phyloP scores from a whole-genome alignment of 2,329 filamentous ascomycete genomes.

The Aspergillus fischeri region DNA sequence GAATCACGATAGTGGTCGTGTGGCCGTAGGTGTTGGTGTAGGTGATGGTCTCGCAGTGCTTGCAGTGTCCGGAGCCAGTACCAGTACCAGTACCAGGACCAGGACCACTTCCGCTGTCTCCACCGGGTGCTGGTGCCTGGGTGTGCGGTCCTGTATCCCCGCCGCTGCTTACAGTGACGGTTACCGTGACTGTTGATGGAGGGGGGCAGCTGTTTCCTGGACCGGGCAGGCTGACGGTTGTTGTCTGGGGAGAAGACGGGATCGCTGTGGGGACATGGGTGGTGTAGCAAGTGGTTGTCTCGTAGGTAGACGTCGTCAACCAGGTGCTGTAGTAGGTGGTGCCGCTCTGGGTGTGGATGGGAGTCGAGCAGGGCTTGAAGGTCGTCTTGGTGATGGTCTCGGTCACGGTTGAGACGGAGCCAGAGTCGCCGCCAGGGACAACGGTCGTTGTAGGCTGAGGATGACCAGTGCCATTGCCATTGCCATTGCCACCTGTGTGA shows the following conservation, averaged over 20 bases:
- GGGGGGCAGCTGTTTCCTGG: constrained; percentile 2
- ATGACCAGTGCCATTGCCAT: not conserved
- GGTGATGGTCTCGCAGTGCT: constrained; percentile 24
- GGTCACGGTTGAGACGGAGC: constrained; percentile 17
- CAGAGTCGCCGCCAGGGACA: not conserved
- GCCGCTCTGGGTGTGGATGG: constrained; percentile 21
- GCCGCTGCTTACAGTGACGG: constrained; percentile 6
- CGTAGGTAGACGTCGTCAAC: constrained; percentile 25
- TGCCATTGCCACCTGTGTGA: not conserved
- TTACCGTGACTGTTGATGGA: constrained; percentile 14
- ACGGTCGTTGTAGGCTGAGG: no score
- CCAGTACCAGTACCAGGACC: no score
- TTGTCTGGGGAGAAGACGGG: constrained; percentile 1
- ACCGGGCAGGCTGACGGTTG: not conserved
- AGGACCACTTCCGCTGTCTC: no score
- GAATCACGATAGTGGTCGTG: constrained; percentile 26
- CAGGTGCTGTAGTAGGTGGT: constrained; percentile 34
- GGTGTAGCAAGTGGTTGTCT: constrained; percentile 29
- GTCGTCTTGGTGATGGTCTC: constrained; percentile 28
- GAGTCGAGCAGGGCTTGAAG: constrained; percentile 33
- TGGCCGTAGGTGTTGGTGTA: constrained; percentile 22
- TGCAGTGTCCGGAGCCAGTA: constrained; percentile 6
- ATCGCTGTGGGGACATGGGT: constrained; percentile 7
- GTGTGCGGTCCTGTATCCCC: not conserved
- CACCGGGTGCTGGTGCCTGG: not conserved